Base-by-base conservation (phyloP, 1,284 basidiomycete genomes). In the Heterobasidion occidentale region DNA sequence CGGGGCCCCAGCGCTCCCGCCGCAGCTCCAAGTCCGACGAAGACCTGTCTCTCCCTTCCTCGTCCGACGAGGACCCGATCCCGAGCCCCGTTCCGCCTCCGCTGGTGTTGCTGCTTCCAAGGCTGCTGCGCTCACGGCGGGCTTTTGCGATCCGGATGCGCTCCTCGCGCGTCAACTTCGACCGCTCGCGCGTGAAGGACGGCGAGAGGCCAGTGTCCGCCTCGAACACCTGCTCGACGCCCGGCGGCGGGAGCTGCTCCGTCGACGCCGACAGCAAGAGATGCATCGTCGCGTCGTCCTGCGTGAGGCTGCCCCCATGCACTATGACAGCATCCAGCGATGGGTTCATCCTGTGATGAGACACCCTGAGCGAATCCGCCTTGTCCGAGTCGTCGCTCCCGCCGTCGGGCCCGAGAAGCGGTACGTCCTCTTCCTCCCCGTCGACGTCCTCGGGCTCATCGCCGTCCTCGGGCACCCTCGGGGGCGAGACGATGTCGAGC, bases 161-260 rank as follows among this genome's bases (percentile, higher is more conserved):
- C 65, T 91, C 88, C 61, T 88, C 87, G 52, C 88, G 74, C 49
- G 80, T 79, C 55, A 90, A 63, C 68, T 77, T 86, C 14, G 83
- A 80, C 56, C 79, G 75, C 63, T 83, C 80, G 34, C 85, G 71
- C 49, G 68, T 66, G 60, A 80, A 56, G 20, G 19, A 45, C 33
- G 36, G 59, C 46, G 57, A 27, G 27, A 27, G 64, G 1, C 71
- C 77, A 4, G 81, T 70, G 5, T 88, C 85, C 3, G 79, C 80
- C 65, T 90, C 88, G 63, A 82, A 92, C 19, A 92, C 87, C 64
- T 89, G 86, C 62, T 91, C 88, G 48, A 81, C 75, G 7, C 87
- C 87, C 0, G 76, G 77, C 7, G 79, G 77, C 0, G 83, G 81
- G 1, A 87, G 70, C 58, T 83, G 78, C 36, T 74, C 77, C 4